phyloP scores from a whole-genome alignment of 306 rosid genomes.

The Vigna unguiculata region DNA sequence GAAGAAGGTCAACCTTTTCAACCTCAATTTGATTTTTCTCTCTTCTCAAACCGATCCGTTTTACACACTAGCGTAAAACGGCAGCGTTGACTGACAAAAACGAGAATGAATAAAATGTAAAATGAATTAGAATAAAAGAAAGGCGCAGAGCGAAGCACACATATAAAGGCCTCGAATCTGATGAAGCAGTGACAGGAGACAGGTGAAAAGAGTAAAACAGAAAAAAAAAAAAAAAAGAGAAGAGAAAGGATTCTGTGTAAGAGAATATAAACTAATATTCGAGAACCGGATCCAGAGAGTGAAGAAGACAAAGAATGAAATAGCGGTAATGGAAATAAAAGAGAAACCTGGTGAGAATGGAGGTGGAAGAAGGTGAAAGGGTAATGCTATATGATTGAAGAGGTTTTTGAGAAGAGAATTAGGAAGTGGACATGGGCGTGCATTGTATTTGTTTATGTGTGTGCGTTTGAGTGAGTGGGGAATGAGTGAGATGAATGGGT shows the following conservation, averaged over 20 bases:
- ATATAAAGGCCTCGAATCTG: neutral
- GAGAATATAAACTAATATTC: neutral
- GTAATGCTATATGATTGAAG: neutral
- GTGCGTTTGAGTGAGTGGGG: neutral
- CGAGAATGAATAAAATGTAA: neutral
- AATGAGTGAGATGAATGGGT: neutral
- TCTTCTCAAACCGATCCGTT: slow-evolving; percentile 4
- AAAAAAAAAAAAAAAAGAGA: too few relatives aligned
- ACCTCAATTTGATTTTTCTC: slow-evolving; percentile 1
- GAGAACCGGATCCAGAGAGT: neutral
- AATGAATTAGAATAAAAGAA: neutral
- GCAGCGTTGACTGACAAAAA: neutral
- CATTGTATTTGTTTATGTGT: neutral
- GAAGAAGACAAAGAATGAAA: too few relatives aligned
- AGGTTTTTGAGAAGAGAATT: neutral
- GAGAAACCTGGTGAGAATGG: neutral
- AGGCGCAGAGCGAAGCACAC: neutral
- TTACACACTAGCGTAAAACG: neutral
- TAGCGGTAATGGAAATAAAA: neutral
- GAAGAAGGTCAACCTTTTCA: slow-evolving; percentile 36
- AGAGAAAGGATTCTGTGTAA: neutral
- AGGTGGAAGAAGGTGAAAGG: neutral
- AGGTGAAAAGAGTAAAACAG: neutral
- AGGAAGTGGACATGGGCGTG: too few relatives aligned
- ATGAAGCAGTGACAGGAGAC: neutral